Conservation (phyloP, 768 basidiomycete genomes). For the Mycena chlorophos region DNA sequence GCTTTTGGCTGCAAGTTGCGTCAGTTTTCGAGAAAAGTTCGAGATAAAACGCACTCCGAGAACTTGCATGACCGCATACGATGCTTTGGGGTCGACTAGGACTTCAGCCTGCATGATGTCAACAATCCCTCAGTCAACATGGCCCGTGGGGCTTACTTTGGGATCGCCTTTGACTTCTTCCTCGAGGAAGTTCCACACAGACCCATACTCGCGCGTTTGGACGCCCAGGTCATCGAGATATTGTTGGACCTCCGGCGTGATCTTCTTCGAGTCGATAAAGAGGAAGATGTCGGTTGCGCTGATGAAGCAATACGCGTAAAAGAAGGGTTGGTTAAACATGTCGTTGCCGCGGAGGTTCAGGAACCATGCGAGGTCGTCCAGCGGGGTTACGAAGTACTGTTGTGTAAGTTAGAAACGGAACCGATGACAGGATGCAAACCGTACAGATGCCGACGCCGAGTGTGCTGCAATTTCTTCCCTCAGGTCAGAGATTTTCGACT, state of each 20-base stretch:
- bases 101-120: constrained; percentile 35
- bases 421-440: constrained; percentile 37
- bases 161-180: constrained; percentile 52
- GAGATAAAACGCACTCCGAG: constrained; percentile 13
- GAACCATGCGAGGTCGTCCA: constrained; percentile 75
- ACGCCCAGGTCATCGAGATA: constrained; percentile 50
- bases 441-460: constrained; percentile 41
- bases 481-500: constrained; percentile 53
- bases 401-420: constrained; percentile 32
- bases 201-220: constrained; percentile 51
- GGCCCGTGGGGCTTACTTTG: constrained; percentile 34
- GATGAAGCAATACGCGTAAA: constrained; percentile 69
- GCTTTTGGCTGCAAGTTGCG: constrained; percentile 42
- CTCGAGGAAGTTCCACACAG: constrained; percentile 49
- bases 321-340: constrained; percentile 67
- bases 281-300: constrained; percentile 45
- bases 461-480: constrained; percentile 47
- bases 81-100: constrained; percentile 59
- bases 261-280: constrained; percentile 53
- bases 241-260: constrained; percentile 37
- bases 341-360: constrained; percentile 72
- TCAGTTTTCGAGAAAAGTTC: constrained; percentile 1
- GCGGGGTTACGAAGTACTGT: constrained; percentile 55
- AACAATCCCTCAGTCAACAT: not conserved
- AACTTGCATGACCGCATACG: constrained; percentile 57